Percentiles rank a stretch among this genome's conserved stretches.
phyloP scores from a whole-genome alignment of 2,329 filamentous ascomycete genomes.

The Penicillium sp. region DNA sequence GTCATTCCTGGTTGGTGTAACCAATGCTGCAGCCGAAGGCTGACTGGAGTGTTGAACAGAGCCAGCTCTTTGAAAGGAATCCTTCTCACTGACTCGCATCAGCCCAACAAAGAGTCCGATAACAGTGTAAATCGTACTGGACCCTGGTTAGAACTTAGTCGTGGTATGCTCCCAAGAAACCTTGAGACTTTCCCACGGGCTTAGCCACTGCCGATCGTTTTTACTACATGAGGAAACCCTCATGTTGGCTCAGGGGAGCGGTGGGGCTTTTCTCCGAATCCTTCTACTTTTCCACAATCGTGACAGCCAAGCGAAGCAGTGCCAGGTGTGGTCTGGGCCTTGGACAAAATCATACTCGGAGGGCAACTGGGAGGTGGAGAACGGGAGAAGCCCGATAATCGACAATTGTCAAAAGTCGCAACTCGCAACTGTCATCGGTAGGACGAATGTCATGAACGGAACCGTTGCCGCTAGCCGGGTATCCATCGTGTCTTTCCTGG shows the following conservation, averaged over 20 bases:
- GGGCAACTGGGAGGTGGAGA: neutral
- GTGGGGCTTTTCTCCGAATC: neutral
- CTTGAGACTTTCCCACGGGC: neutral
- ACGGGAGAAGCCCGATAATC: neutral
- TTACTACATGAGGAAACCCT: conserved; percentile 1
- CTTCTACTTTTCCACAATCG: neutral
- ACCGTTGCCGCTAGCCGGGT: conserved; percentile 8
- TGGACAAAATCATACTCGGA: neutral
- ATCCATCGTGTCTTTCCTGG: neutral
- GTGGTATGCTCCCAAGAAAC: neutral
- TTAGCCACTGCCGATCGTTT: conserved; percentile 6
- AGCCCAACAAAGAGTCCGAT: no score
- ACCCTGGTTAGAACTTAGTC: no score
- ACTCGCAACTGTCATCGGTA: neutral
- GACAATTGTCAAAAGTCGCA: neutral
- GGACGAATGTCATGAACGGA: conserved; percentile 6
- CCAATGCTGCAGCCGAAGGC: conserved; percentile 2
- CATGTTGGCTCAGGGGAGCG: conserved; percentile 1
- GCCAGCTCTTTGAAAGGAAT: neutral
- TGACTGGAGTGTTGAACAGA: neutral
- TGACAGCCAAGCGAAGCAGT: conserved; percentile 2
- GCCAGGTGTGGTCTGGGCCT: conserved; percentile 2
- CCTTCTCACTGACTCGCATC: neutral
- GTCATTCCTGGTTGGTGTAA: conserved; percentile 12
- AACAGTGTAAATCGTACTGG: no score